phyloP scores from a whole-genome alignment of 768 basidiomycete genomes.

The Polyporus arcularius region DNA sequence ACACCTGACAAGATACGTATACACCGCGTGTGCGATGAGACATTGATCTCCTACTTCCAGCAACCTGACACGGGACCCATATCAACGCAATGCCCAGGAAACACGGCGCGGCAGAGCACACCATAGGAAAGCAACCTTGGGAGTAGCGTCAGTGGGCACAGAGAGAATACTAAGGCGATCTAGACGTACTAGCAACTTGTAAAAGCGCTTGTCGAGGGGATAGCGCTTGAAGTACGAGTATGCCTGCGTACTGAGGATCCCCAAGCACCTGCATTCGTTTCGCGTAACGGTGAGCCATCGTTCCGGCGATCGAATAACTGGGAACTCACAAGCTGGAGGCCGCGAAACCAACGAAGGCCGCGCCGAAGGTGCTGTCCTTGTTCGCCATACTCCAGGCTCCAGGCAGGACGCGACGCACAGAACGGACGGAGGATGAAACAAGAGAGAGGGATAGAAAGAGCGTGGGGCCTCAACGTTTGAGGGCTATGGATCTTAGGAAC shows the following conservation, averaged over 20 bases:
- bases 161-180: neutral
- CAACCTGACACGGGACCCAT: conserved; percentile 34
- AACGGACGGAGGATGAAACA: conserved; percentile 1
- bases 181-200: conserved; percentile 52
- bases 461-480: conserved; percentile 10
- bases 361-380: conserved; percentile 57
- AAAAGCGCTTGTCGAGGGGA: conserved; percentile 50
- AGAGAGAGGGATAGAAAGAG: conserved; percentile 11
- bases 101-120: conserved; percentile 14
- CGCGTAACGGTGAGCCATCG: neutral
- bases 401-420: neutral
- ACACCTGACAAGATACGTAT: conserved; percentile 57
- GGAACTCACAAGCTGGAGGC: conserved; percentile 38
- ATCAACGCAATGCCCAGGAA: neutral
- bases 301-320: neutral
- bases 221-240: conserved; percentile 58
- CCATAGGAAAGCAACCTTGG: conserved; percentile 37
- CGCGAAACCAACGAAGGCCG: conserved; percentile 59
- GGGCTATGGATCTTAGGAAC: neutral
- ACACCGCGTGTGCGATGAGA: conserved; percentile 53
- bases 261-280: conserved; percentile 46
- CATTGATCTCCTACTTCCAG: conserved; percentile 51
- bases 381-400: neutral
- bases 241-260: conserved; percentile 54
- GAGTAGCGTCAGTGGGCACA: neutral